Evolutionary conservation across 83 land plant species (phyloP).

Genomic region (Diphasiastrum complanatum): DNA sequence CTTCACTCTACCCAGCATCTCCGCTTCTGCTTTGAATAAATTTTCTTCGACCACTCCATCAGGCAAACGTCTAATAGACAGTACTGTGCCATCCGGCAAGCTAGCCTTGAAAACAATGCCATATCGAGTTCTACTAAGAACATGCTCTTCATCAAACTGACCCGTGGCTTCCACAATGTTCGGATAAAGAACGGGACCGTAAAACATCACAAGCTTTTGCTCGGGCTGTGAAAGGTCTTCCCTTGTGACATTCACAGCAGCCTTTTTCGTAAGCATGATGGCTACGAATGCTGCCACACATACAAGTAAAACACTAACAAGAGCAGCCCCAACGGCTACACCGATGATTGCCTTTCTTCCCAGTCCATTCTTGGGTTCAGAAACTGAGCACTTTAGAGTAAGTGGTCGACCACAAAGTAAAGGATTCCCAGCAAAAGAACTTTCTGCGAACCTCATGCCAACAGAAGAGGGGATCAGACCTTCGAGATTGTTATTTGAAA

Average conservation of each 20-base stretch:
- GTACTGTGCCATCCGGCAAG: background rate
- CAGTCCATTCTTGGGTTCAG: no score
- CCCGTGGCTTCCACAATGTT: background rate
- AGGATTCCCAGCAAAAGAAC: constrained; percentile 42
- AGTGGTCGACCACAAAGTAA: constrained; percentile 41
- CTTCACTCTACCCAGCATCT: constrained; percentile 48
- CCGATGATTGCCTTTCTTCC: background rate
- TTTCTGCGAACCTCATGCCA: constrained; percentile 38
- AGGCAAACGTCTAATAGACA: background rate
- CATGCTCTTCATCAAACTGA: background rate
- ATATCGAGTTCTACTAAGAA: background rate
- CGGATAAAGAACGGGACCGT: background rate
- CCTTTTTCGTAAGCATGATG: no score
- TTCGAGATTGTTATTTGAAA: constrained; percentile 46
- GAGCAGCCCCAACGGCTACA: background rate
- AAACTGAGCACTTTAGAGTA: no score
- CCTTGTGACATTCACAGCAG: no score
- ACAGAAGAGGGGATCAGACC: constrained; percentile 48
- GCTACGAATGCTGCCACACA: no score
- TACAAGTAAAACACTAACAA: background rate
- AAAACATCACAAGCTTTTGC: background rate
- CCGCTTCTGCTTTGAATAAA: constrained; percentile 41
- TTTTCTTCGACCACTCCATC: background rate
- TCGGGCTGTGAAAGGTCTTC: no score
- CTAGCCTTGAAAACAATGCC: background rate